Conservation (phyloP, 2,329 filamentous ascomycete genomes). For the Colletotrichum limetticola region DNA sequence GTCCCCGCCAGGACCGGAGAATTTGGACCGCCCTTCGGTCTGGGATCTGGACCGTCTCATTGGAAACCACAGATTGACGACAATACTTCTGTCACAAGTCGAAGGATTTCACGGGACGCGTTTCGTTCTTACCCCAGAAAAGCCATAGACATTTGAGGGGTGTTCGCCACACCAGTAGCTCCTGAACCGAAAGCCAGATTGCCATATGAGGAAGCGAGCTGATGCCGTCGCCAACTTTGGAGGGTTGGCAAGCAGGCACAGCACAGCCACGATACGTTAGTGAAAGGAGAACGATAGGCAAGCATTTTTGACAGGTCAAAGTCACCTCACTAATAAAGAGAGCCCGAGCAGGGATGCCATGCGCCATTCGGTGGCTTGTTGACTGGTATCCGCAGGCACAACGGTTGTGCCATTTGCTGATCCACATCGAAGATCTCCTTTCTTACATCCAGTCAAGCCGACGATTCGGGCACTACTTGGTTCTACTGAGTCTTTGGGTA, state of each 20-base stretch:
- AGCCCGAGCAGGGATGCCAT: conserved; percentile 27
- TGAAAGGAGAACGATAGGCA: conserved; percentile 3
- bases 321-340: background rate
- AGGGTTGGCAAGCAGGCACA: background rate
- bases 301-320: conserved; percentile 2
- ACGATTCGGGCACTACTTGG: background rate
- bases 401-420: conserved; percentile 17
- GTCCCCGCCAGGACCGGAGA: conserved; percentile 27
- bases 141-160: background rate
- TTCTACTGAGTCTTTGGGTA: background rate
- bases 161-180: background rate
- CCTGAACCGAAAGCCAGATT: background rate
- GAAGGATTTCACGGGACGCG: background rate
- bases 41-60: conserved; percentile 19
- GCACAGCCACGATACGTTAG: conserved; percentile 1
- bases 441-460: background rate
- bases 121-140: conserved; percentile 10
- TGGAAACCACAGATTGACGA: conserved; percentile 18
- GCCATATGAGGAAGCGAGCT: background rate
- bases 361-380: conserved; percentile 10
- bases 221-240: background rate
- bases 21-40: conserved; percentile 18
- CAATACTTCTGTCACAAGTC: background rate
- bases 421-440: conserved; percentile 19
- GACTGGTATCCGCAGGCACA: background rate